These are phyloP conservation scores for Cutaneotrichosporon cyanovorans DNA, from an alignment of 1,284 basidiomycete species.

Conservation along the genomic window DNA sequence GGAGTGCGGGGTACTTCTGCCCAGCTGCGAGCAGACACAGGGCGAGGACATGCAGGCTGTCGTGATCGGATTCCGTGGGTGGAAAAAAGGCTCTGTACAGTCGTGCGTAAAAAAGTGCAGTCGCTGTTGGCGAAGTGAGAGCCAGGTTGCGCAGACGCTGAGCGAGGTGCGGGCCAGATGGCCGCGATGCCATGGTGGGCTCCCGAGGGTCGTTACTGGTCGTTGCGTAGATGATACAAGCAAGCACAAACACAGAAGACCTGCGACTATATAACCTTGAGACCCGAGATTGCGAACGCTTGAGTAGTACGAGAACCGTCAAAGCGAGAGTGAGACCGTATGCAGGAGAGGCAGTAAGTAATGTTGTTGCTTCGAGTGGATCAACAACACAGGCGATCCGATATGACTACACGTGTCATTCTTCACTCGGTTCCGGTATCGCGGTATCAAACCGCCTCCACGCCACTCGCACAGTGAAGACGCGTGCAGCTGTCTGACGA, in stretches of 20 bases:
- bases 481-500: no score
- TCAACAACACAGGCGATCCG: background rate
- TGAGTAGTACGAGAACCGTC: no score
- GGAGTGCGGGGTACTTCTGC: constrained; percentile 68
- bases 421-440: background rate
- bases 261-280: no score
- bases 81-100: constrained; percentile 34
- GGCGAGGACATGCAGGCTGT: constrained; percentile 75
- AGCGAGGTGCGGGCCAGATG: constrained; percentile 26
- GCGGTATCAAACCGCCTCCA: background rate
- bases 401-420: background rate
- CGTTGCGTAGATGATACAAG: background rate
- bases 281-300: no score
- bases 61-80: constrained; percentile 54
- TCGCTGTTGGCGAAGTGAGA: constrained; percentile 24
- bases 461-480: background rate
- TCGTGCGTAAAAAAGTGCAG: constrained; percentile 39
- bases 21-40: constrained; percentile 63
- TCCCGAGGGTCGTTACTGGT: no score
- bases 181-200: constrained; percentile 18
- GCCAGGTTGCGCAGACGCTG: constrained; percentile 32
- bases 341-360: background rate
- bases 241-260: background rate
- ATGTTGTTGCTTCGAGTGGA: background rate
- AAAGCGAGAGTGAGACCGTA: no score